Percentiles rank a stretch among this genome's conserved stretches.
Conservation (phyloP, 2,329 filamentous ascomycete species). For the Ophiosphaerella korrae region DNA sequence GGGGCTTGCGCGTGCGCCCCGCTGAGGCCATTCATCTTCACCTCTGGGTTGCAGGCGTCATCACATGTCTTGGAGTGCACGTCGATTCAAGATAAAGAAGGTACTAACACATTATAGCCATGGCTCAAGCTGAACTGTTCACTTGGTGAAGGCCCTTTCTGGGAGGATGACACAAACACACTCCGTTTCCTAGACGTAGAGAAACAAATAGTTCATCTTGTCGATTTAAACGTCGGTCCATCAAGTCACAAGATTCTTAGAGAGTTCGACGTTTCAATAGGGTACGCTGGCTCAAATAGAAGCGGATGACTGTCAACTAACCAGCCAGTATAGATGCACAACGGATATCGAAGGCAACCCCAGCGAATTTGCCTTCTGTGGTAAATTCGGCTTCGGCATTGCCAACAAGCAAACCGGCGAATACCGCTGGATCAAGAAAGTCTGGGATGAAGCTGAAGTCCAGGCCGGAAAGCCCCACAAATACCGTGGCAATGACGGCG, state of each 20-base stretch:
- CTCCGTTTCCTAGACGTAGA: constrained; percentile 85
- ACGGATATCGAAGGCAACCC: constrained; percentile 75
- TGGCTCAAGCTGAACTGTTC: constrained; percentile 67
- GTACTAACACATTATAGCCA: constrained; percentile 40
- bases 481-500: constrained; percentile 79
- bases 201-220: constrained; percentile 72
- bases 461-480: constrained; percentile 52
- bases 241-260: constrained; percentile 60
- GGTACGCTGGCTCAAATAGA: constrained; percentile 43
- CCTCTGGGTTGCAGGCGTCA: too few species aligned
- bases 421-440: constrained; percentile 61
- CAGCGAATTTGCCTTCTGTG: constrained; percentile 74
- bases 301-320: background rate
- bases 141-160: constrained; percentile 77
- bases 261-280: constrained; percentile 63
- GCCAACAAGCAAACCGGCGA: constrained; percentile 67
- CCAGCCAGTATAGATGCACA: constrained; percentile 54
- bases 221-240: constrained; percentile 68
- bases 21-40: constrained; percentile 20
- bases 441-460: constrained; percentile 59
- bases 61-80: background rate
- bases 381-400: constrained; percentile 82
- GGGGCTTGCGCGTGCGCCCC: constrained; percentile 32
- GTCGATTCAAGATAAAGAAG: background rate
- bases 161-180: constrained; percentile 67